Evolutionary conservation across 2,329 filamentous ascomycete species (phyloP), one percentile per base, ranked within the genome.

Genomic region (Pseudogymnoascus sp.): DNA sequence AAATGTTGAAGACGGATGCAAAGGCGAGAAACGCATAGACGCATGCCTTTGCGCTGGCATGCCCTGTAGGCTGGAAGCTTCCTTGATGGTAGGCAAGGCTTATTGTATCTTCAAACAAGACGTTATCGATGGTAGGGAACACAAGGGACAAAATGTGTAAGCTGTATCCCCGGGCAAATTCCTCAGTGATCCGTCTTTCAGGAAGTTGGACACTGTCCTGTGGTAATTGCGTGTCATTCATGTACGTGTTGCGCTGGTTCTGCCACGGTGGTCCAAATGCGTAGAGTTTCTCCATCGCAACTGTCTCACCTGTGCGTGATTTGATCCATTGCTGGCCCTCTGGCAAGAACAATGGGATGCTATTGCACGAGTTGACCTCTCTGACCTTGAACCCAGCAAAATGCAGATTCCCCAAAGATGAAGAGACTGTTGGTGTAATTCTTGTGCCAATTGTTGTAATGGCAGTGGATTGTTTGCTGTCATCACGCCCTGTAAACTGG

Each of bases 241-340:
- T 68, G 40, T 68, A 68, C 63, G 73, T 64, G 19, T 69, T 70
- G 62, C 66, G 63, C 2, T 68, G 61, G 37, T 50, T 50, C 44
- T 50, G 24, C 44, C 44, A 50, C 14, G 44, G 44, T 16, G 24
- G 44, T 29, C 44, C 44, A 50, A 11, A 50, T 29, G 13, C 44
- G 6, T 11, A 50, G 44, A 50, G 26, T n/a, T 50, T 50, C 16
- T 50, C 44, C 29, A 74, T 72, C 6, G 70, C 67, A 4, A 73
- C 69, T 2, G 67, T 69, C 59, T 77, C 72, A 4, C 80, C 81
- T 0, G 80, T 78, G 29, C 76, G 74, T 11, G 78, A 72, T 31
- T 76, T 72, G 35, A 83, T 78, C 79, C 80, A 82, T 67, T 78
- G 69, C 61, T 76, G 76, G 5, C 81, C 80, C 13, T 78, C 74